Conservation (phyloP, 2,329 filamentous ascomycete species). For the Hirsutella rhossiliensis region DNA sequence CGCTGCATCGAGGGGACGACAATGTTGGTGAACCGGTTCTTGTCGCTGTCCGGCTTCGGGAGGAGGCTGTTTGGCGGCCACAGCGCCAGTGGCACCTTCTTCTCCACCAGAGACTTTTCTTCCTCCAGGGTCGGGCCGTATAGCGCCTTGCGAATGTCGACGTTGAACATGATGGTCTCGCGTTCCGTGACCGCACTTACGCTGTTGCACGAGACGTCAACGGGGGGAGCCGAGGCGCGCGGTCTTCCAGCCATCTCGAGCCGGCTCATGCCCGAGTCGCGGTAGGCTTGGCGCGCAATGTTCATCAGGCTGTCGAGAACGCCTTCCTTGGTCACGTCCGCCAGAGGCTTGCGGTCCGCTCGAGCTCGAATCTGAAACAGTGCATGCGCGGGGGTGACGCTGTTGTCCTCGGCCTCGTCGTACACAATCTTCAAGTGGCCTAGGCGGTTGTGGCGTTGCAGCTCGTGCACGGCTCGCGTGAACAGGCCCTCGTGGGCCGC, state of each 20-base stretch:
- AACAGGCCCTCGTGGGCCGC: slow-evolving; percentile 61
- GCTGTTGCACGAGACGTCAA: slow-evolving; percentile 67
- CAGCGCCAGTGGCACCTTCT: slow-evolving; percentile 53
- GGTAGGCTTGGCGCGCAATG: slow-evolving; percentile 54
- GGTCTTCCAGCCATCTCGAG: slow-evolving; percentile 75
- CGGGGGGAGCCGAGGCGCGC: slow-evolving; percentile 72
- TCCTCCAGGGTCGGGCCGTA: slow-evolving; percentile 53
- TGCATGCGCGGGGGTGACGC: slow-evolving; percentile 60
- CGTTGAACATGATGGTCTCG: slow-evolving; percentile 67
- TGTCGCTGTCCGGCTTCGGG: slow-evolving; percentile 67
- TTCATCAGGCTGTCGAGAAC: slow-evolving; percentile 67
- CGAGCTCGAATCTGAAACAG: slow-evolving; percentile 71
- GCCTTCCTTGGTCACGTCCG: slow-evolving; percentile 60
- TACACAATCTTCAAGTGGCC: slow-evolving; percentile 58
- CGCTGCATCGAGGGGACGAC: slow-evolving; percentile 91
- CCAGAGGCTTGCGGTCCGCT: slow-evolving; percentile 52
- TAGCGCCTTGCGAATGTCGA: slow-evolving; percentile 59
- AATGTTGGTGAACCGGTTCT: slow-evolving; percentile 80
- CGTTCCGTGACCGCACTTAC: slow-evolving; percentile 54
- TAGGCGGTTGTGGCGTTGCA: slow-evolving; percentile 44
- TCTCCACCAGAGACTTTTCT: slow-evolving; percentile 63
- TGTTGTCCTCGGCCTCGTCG: slow-evolving; percentile 47
- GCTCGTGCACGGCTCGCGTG: slow-evolving; percentile 55
- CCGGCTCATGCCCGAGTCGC: slow-evolving; percentile 58
- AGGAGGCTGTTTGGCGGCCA: slow-evolving; percentile 56